A percentile compares a stretch with the other conserved stretches of the same genome.
phyloP scores from a whole-genome alignment of 805 yeast species.

The Cyberlindnera bimundalis region DNA sequence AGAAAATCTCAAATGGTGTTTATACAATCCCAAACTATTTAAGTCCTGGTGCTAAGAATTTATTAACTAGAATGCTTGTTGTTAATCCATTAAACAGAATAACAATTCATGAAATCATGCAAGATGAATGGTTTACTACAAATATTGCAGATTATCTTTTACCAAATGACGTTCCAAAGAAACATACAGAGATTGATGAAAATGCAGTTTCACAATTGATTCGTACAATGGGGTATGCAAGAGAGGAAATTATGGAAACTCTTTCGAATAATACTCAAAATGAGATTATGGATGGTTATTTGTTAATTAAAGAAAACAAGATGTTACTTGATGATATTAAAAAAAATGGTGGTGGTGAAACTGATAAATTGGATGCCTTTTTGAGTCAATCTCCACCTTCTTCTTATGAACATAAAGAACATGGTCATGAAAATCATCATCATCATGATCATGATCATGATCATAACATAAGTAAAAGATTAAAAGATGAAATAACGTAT shows the following conservation, averaged over 20 bases:
- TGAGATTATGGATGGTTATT: conserved; percentile 84
- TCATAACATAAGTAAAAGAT: conserved; percentile 19
- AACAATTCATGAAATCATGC: conserved; percentile 87
- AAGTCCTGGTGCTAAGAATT: conserved; percentile 78
- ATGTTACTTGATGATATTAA: conserved; percentile 8
- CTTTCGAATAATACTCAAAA: conserved; percentile 55
- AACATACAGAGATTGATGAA: conserved; percentile 50
- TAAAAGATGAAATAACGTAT: conserved; percentile 32
- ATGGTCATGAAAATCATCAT: conserved; percentile 5
- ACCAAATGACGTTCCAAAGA: conserved; percentile 43
- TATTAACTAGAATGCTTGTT: conserved; percentile 85
- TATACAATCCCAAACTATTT: conserved; percentile 86
- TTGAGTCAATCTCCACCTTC: conserved; percentile 57
- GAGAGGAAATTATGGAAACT: conserved; percentile 77
- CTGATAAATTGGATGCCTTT: conserved; percentile 54
- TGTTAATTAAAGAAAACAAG: conserved; percentile 75
- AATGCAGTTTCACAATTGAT: conserved; percentile 71
- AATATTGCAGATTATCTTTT: conserved; percentile 76
- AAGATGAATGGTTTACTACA: conserved; percentile 89
- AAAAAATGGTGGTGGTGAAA: conserved; percentile 16
- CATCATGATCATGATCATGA: too few relatives aligned
- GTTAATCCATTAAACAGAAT: conserved; percentile 93
- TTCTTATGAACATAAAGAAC: conserved; percentile 18
- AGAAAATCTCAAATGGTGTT: conserved; percentile 89
- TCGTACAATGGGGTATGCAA: conserved; percentile 84